Evolutionary conservation across 495 filamentous ascomycete genomes (phyloP), one percentile per base, ranked within the genome.

Genomic region (Lophium mytilinum): DNA sequence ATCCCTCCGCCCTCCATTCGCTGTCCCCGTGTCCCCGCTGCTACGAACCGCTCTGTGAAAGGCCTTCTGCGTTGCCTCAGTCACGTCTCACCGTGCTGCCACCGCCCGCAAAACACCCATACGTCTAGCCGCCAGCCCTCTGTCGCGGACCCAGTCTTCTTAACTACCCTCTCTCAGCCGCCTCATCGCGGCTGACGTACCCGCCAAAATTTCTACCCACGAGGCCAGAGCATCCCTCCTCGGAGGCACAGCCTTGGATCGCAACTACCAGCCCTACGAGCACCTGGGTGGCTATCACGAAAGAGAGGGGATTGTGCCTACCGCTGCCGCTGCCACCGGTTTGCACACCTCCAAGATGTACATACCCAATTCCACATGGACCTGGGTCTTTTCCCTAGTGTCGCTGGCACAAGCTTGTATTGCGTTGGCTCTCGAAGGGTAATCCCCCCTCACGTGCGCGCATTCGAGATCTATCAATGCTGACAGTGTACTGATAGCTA

Each of bases 371-470:
- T 85, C 88, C 4, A 75, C 75, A 63, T 98, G 94, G 94, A 89
- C 90, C 3, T 93, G 90, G 83, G 72, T 82, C 54, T 96, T 96
- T 68, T 77, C 91, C 65, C 66, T 84, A 58, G 75, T 87, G 39
- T 83, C 90, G 34, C 69, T 84, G 37, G 39, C 89, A 42, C 94
- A 98, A 70, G 85, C 88, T 37, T 69, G 85, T 34, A 80, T 92
- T 46, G 84, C 85, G 34, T 77, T 97, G 56, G 85, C 79, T 5
- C 83, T 96, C 46, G 90, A 98, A 80, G 79, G 83, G 89, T 96
- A 80, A 46, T 41, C 35, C 19, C 10, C 0, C 40, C 53, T 36
- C 41, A 37, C 30, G 34, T 50, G 62, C 57, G 57, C 41, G 34
- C n/a, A 24, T 15, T 53, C 19, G 18, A 41, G 12, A 35, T 17